Percentiles rank a stretch among this genome's conserved stretches.
Conservation (phyloP, 2,329 filamentous ascomycete species). For the Cercospora sesami region DNA sequence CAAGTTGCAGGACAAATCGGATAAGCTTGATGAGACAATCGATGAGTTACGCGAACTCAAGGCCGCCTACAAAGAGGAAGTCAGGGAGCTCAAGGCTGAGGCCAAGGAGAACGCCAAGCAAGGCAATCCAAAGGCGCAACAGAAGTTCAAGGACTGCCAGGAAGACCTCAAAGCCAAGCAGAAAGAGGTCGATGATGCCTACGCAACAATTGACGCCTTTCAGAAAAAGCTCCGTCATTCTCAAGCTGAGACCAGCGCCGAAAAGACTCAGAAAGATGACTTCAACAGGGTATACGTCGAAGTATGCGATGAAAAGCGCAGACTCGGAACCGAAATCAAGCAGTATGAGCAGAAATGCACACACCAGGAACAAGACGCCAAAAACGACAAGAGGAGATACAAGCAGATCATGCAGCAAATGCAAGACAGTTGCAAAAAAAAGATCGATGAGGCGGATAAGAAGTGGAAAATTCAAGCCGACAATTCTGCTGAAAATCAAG, state of each 20-base stretch:
- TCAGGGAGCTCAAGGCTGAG: conserved; percentile 18
- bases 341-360: neutral
- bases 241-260: neutral
- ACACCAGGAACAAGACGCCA: neutral
- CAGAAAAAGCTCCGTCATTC: neutral
- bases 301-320: neutral
- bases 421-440: neutral
- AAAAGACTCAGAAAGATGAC: neutral
- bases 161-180: conserved; percentile 20
- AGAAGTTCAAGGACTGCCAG: conserved; percentile 14
- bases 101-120: conserved; percentile 14
- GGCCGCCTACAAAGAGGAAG: conserved; percentile 17
- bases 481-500: conserved; percentile 10
- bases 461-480: conserved; percentile 4
- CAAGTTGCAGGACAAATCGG: conserved; percentile 9
- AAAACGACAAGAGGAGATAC: neutral
- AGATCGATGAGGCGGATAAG: neutral
- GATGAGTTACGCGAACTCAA: neutral
- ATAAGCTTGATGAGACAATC: conserved; percentile 3
- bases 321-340: neutral
- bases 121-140: conserved; percentile 12
- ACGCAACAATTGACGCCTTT: neutral
- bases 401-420: conserved; percentile 6
- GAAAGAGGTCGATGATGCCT: conserved; percentile 7
- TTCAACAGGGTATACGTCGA: neutral